phyloP scores from a whole-genome alignment of 192 early-diverging fungal species.

The Thamnidium elegans region DNA sequence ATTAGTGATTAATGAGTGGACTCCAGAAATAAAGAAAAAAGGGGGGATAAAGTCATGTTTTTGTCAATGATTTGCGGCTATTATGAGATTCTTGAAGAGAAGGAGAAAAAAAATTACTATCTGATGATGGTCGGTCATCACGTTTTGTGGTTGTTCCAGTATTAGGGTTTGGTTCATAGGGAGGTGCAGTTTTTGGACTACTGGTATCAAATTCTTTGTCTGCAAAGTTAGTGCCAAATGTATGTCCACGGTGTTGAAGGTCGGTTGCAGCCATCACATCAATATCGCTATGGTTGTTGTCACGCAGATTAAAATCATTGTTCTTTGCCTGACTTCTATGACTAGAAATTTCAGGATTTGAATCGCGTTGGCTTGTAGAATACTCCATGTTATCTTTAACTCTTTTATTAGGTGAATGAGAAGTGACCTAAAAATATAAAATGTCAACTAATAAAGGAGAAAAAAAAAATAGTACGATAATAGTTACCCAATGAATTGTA shows the following conservation, averaged over 20 bases:
- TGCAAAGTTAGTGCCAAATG: neutral
- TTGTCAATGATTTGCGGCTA: constrained; percentile 7
- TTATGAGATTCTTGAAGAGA: constrained; percentile 7
- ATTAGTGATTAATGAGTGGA: no score
- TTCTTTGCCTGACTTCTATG: neutral
- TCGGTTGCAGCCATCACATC: neutral
- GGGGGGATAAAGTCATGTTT: neutral
- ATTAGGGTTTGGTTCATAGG: neutral
- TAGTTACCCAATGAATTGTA: constrained; percentile 35
- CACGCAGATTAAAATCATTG: neutral
- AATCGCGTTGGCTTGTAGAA: neutral
- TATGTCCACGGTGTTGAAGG: neutral
- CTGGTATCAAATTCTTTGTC: neutral
- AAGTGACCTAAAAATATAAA: neutral
- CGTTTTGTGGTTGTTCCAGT: neutral
- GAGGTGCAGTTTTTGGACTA: neutral
- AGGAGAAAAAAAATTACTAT: neutral
- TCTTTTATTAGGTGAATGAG: constrained; percentile 1
- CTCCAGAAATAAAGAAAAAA: no score
- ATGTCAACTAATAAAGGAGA: neutral
- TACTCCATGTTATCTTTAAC: neutral
- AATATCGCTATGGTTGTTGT: neutral
- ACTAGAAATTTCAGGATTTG: neutral
- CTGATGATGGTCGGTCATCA: neutral
- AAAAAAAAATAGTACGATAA: neutral